A percentile compares a stretch with the other conserved stretches of the same genome.
phyloP scores from a whole-genome alignment of 768 basidiomycete genomes.

The Boletus fagicola region DNA sequence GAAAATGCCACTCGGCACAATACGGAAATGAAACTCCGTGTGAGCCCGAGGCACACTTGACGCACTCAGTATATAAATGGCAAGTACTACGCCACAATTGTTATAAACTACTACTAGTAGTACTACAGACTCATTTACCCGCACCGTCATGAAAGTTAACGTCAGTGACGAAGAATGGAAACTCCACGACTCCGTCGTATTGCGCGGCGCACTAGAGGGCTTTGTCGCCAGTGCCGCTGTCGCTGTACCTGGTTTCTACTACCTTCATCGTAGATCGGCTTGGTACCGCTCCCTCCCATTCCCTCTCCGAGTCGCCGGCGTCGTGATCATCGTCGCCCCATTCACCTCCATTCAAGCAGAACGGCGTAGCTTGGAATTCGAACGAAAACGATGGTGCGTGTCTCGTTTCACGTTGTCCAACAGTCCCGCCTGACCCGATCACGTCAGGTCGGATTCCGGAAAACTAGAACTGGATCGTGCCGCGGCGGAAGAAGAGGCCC shows the following conservation, averaged over 20 bases:
- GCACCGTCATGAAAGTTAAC: conserved; percentile 29
- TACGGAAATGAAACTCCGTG: background rate
- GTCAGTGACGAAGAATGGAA: conserved; percentile 46
- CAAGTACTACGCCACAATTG: background rate
- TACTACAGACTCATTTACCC: too few species aligned
- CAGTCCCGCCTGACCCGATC: background rate
- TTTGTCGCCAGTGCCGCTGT: conserved; percentile 42
- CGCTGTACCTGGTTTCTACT: conserved; percentile 49
- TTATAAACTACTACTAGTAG: background rate
- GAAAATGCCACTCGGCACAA: background rate
- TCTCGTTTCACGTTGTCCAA: background rate
- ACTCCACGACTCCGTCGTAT: conserved; percentile 53
- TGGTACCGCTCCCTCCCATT: conserved; percentile 65
- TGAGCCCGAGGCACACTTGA: background rate
- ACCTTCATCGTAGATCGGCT: conserved; percentile 50
- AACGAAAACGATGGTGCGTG: conserved; percentile 60
- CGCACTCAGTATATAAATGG: background rate
- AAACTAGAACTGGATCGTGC: conserved; percentile 54
- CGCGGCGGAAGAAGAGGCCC: conserved; percentile 30
- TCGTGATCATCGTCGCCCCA: conserved; percentile 67
- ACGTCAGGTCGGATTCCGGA: conserved; percentile 39
- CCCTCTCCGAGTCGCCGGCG: conserved; percentile 66
- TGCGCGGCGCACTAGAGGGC: conserved; percentile 66
- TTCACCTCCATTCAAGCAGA: conserved; percentile 72
- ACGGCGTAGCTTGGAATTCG: conserved; percentile 61